Evolutionary conservation across 805 yeast genomes (phyloP).

Genomic region (Saturnispora saitoi): DNA sequence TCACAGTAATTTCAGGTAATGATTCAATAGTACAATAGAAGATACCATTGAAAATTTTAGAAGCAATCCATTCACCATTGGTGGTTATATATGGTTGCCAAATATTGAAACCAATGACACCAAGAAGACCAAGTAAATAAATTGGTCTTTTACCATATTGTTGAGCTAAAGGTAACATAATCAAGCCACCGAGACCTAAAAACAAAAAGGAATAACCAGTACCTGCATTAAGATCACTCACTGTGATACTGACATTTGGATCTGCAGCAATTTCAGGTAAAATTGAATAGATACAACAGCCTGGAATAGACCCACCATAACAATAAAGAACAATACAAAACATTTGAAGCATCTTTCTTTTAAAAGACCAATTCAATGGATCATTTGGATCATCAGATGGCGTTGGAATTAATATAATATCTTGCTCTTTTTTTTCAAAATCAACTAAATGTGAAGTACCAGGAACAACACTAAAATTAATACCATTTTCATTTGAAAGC

Average conservation of each 20-base stretch:
- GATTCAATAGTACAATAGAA: conserved; percentile 36
- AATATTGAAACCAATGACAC: conserved; percentile 23
- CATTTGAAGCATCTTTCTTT: conserved; percentile 40
- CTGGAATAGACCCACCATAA: conserved; percentile 23
- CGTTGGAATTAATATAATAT: conserved; percentile 50
- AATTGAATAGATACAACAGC: conserved; percentile 18
- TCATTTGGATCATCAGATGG: conserved; percentile 65
- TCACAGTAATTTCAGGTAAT: conserved; percentile 39
- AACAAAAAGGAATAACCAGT: conserved; percentile 34
- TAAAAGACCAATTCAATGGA: conserved; percentile 54
- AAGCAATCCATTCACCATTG: conserved; percentile 28
- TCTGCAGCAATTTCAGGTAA: conserved; percentile 23
- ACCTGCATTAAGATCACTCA: conserved; percentile 29
- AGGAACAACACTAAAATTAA: conserved; percentile 35
- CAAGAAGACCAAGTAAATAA: conserved; percentile 27
- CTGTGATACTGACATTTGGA: conserved; percentile 22
- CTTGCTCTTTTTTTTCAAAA: conserved; percentile 23
- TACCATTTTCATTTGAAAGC: neutral
- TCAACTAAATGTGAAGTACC: conserved; percentile 47
- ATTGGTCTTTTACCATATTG: conserved; percentile 33
- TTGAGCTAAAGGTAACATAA: conserved; percentile 32
- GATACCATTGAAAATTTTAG: conserved; percentile 26
- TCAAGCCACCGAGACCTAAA: conserved; percentile 32
- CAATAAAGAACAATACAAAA: conserved; percentile 35
- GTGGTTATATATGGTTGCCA: conserved; percentile 29